Percentiles rank a stretch among this genome's conserved stretches.
These are phyloP conservation scores for Inga leiocalycina DNA, from an alignment of 306 rosid genomes.

Conservation along the genomic window DNA sequence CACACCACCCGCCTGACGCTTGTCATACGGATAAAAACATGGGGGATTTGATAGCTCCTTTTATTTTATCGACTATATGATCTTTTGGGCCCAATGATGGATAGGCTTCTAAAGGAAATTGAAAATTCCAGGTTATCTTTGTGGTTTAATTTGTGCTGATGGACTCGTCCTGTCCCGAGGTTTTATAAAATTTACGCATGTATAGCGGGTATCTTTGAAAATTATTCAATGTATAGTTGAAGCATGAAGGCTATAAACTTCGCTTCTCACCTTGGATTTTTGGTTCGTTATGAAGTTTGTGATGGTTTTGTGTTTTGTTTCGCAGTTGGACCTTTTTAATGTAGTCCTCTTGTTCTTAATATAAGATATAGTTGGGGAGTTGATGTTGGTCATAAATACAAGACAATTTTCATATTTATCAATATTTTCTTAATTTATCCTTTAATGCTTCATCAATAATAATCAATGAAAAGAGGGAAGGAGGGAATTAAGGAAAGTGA, in stretches of 20 bases:
- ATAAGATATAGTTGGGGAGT: too few species aligned
- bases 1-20: slow-evolving; percentile 8
- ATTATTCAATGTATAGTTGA: background rate
- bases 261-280: background rate
- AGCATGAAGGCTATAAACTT: background rate
- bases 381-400: too few species aligned
- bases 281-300: background rate
- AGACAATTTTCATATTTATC: too few species aligned
- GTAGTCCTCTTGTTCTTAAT: too few species aligned
- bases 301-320: background rate
- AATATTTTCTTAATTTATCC: too few species aligned
- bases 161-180: background rate
- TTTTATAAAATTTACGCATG: background rate
- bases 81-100: slow-evolving; percentile 22
- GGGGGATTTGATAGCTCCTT: slow-evolving; percentile 25
- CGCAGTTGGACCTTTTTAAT: background rate
- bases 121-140: background rate
- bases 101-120: background rate
- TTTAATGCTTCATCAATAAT: too few species aligned
- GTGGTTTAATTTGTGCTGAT: background rate
- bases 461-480: too few species aligned
- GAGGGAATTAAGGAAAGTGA: too few species aligned
- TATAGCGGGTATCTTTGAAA: background rate
- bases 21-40: slow-evolving; percentile 2
- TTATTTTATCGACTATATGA: background rate